Conservation (phyloP, 371 early-diverging fungal genomes). For the Mortierella sp. region DNA sequence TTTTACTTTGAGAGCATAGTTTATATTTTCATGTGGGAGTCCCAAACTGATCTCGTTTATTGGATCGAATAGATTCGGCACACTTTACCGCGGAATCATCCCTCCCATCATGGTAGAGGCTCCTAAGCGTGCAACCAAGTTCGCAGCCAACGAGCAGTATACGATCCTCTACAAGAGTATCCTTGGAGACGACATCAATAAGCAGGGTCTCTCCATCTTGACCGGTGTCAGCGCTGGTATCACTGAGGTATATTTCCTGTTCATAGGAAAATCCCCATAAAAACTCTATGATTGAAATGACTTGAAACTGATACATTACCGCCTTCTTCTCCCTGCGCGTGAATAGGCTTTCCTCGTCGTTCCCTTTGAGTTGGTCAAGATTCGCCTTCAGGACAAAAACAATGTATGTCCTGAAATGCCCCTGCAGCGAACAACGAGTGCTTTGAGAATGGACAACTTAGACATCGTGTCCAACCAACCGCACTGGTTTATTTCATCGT, state of each 20-base stretch:
- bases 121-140: conserved; percentile 97
- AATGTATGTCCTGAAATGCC: conserved; percentile 62
- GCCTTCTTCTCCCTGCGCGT: not conserved
- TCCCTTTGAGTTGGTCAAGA: conserved; percentile 95
- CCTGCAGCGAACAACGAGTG: conserved; percentile 64
- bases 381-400: conserved; percentile 88
- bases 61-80: conserved; percentile 60
- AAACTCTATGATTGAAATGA: not conserved
- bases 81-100: conserved; percentile 94
- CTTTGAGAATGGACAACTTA: conserved; percentile 63
- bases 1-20: conserved; percentile 3
- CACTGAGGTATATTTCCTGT: conserved; percentile 72
- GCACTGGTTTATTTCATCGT: not conserved
- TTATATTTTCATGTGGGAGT: conserved; percentile 5
- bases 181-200: conserved; percentile 78
- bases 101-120: conserved; percentile 98
- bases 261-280: not conserved
- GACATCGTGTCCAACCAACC: conserved; percentile 5
- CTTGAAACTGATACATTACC: not conserved
- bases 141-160: conserved; percentile 94
- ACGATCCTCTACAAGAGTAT: conserved; percentile 74
- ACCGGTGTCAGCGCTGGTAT: conserved; percentile 95
- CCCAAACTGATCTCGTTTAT: not conserved
- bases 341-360: conserved; percentile 84
- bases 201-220: conserved; percentile 81